phyloP scores from a whole-genome alignment of 345 rosid genomes.

The Pistacia vera region DNA sequence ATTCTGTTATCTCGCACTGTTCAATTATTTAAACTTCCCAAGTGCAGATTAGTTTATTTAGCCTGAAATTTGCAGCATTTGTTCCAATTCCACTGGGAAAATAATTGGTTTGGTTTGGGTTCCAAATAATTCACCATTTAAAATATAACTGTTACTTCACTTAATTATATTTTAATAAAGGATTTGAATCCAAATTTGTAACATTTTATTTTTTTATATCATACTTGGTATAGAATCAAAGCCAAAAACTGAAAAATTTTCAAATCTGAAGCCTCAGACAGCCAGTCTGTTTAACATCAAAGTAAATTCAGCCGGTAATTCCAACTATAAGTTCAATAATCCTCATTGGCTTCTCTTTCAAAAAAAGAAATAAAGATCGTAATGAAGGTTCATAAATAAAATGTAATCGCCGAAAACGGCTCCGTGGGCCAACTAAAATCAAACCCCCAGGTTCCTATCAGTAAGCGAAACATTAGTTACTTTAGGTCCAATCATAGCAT shows the following conservation, averaged over 20 bases:
- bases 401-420: slow-evolving; percentile 72
- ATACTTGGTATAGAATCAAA: no score
- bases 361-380: no score
- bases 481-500: slow-evolving; percentile 62
- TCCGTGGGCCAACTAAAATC: slow-evolving; percentile 32
- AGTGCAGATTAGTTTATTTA: no score
- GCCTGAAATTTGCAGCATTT: no score
- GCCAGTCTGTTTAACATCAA: slow-evolving; percentile 50
- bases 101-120: no score
- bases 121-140: background rate
- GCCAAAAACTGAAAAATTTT: no score
- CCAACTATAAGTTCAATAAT: slow-evolving; percentile 44
- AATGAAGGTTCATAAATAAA: background rate
- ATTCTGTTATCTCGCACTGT: background rate
- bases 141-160: background rate
- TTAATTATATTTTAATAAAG: no score
- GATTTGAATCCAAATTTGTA: no score
- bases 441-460: slow-evolving; percentile 72
- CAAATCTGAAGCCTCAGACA: slow-evolving; percentile 51
- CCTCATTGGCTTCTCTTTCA: slow-evolving; percentile 53
- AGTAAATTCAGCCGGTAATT: slow-evolving; percentile 81
- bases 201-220: no score
- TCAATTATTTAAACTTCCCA: no score
- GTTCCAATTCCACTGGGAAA: no score
- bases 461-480: slow-evolving; percentile 41